Base-by-base conservation (phyloP, 805 yeast species). In the Yarrowia sp. region DNA sequence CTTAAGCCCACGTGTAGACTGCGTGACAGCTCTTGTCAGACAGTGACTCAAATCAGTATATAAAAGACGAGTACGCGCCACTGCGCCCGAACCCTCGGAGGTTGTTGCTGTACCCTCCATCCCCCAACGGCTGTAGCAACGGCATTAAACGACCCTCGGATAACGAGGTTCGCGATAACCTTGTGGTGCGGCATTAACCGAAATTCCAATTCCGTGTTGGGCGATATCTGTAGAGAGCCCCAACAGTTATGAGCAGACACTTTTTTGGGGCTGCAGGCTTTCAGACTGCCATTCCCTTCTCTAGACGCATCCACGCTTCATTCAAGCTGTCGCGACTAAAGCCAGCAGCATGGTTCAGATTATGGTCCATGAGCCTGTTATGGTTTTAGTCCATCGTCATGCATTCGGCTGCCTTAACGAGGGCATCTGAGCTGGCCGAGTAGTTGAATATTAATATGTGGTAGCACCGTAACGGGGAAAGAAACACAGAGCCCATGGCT, bases 141-240 rank as follows among this genome's bases (percentile, higher is more conserved):
- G 54, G 54, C 54, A 48, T 30, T 32, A 8, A 48, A 12, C 38
- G 21, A 16, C 26, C 32, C 22, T 30, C 54, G 38, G 54, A 30
- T 32, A 32, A 48, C 38, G 54, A 48, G 54, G 14, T 26, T 46
- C 11, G 14, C 51, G 51, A 48, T 48, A 48, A 48, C 54, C 54
- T 48, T 48, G 54, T 30, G 54, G 22, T 48, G 54, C 54, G 54
- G 54, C 54, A 48, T 48, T 48, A 48, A 48, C 38, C 38, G 54
- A 48, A 48, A 30, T 48, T 48, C 54, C 38, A 19, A 14, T 28
- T 17, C 38, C 38, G 38, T 14, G 14, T 19, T 26, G 49, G 19
- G 19, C 4, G n/a, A n/a, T 22, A 26, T 44, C 16, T 7, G n/a
- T n/a, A n/a, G 26, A 0, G 43, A 19, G 43, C 24, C 9, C 21